Base-by-base conservation (phyloP, 1,139 yeast species). In the Yamadazyma spencermartinsiae region DNA sequence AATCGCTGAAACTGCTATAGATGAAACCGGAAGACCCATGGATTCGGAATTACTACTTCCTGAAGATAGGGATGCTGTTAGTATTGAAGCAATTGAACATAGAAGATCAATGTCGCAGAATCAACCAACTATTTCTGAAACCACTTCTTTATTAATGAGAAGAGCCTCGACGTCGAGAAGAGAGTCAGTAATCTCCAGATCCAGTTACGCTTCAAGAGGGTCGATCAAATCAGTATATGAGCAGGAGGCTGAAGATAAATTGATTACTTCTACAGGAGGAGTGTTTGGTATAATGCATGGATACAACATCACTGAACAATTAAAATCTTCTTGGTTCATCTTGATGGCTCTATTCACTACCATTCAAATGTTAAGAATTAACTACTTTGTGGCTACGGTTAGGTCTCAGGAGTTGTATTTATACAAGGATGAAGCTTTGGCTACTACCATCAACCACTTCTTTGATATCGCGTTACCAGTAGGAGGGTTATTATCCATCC, bases 371-470 rank as follows among this genome's bases (percentile, higher is more conserved):
- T 73, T 90, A 38, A 74, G 96, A 57, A 85, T 89, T 49, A 90
- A 90, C 63, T 89, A 85, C 60, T 90, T 87, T 60, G 94, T 90
- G 37, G 96, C 96, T 5, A 87, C 97, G 1, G 69, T 90, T 31
- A 78, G 80, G 51, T 68, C 94, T 0, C 96, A 88, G 63, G 90
- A 86, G 65, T 72, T 73, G 25, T 89, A 69, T 54, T 70, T 88
- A 43, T 72, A 87, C 40, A 38, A 52, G 20, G 44, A 75, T 44
- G 74, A 71, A 31, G 72, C 66, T 6, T 45, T 66, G 12, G 92
- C 95, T 0, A 63, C 73, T 21, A 51, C 57, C 4, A 71, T 89
- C 40, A 87, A 87, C 57, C 78, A 79, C 40, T 82, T 86, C 46
- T 89, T 89, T 53, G 96, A 89, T 56, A 56, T 86, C 41, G 92